Evolutionary conservation across 2,329 filamentous ascomycete genomes (phyloP).

Genomic region (Xylaria sp.): DNA sequence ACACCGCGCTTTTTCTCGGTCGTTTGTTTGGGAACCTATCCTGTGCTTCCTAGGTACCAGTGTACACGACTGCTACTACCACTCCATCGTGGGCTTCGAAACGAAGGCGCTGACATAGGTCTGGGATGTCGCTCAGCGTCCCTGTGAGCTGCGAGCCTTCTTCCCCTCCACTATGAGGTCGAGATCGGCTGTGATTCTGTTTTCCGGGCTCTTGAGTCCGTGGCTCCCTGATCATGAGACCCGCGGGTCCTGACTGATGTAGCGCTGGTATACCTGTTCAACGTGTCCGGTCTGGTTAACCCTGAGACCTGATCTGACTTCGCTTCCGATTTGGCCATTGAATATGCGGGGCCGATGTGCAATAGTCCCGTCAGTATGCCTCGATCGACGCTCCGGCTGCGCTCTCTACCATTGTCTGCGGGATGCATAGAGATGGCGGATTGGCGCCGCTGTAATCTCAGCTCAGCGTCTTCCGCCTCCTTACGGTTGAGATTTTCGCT

Average conservation of each 20-base stretch:
- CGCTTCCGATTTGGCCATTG: slow-evolving; percentile 32
- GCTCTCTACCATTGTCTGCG: slow-evolving; percentile 28
- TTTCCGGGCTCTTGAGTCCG: slow-evolving; percentile 24
- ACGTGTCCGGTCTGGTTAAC: slow-evolving; percentile 28
- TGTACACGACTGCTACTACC: slow-evolving; percentile 18
- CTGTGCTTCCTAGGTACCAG: slow-evolving; percentile 34
- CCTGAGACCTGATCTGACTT: slow-evolving; percentile 21
- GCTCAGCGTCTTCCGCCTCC: slow-evolving; percentile 56
- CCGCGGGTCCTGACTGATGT: slow-evolving; percentile 28
- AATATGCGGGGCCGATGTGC: slow-evolving; percentile 40
- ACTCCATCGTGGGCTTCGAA: slow-evolving; percentile 16
- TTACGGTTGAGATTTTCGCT: slow-evolving; percentile 61
- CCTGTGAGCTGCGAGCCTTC: not conserved
- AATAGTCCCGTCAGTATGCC: slow-evolving; percentile 37
- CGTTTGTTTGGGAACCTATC: slow-evolving; percentile 18
- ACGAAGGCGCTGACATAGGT: slow-evolving; percentile 9
- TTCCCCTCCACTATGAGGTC: slow-evolving; percentile 35
- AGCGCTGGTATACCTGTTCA: slow-evolving; percentile 33
- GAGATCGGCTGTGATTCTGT: slow-evolving; percentile 34
- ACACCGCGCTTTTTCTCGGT: not conserved
- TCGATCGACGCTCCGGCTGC: slow-evolving; percentile 40
- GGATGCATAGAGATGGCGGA: slow-evolving; percentile 42
- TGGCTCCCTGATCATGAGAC: slow-evolving; percentile 23
- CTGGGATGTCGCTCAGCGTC: not conserved
- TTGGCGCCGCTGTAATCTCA: slow-evolving; percentile 44